These are phyloP conservation scores for Bacterosira constricta DNA, from an alignment of 108 stramenopile genomes.

Conservation along the genomic window DNA sequence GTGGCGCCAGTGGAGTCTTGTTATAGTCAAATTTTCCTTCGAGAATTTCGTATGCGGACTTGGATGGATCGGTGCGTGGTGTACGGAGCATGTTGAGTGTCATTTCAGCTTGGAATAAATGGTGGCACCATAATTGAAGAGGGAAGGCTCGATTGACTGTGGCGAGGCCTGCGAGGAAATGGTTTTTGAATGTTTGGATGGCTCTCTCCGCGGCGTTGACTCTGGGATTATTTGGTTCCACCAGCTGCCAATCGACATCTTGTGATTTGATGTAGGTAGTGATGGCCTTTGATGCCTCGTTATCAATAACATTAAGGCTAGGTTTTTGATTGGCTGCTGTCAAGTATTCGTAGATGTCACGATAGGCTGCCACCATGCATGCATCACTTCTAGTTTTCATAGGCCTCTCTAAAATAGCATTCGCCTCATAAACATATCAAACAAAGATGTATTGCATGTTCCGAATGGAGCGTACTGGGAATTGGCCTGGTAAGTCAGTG, in stretches of 20 bases:
- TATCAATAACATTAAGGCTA: background rate
- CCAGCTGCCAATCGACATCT: constrained; percentile 14
- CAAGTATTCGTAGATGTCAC: background rate
- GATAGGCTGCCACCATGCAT: background rate
- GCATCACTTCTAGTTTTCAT: background rate
- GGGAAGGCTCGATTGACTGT: constrained; percentile 35
- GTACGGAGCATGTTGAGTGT: constrained; percentile 45
- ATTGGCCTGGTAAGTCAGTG: background rate
- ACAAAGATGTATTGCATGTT: background rate
- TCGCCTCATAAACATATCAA: background rate
- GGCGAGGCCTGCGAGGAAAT: constrained; percentile 9
- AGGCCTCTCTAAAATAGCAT: background rate
- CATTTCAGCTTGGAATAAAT: constrained; percentile 34
- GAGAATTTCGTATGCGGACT: constrained; percentile 36
- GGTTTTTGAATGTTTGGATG: constrained; percentile 16
- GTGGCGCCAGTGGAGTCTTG: constrained; percentile 3
- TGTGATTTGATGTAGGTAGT: background rate
- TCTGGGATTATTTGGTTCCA: background rate
- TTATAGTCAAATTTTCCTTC: constrained; percentile 16
- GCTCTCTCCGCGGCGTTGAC: constrained; percentile 25
- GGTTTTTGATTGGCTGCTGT: background rate
- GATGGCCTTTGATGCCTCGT: background rate
- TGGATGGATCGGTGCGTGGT: constrained; percentile 46
- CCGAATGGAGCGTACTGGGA: background rate
- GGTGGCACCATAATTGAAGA: constrained; percentile 31